Base-by-base conservation (phyloP, 345 rosid genomes). In the Lepidium sativum region DNA sequence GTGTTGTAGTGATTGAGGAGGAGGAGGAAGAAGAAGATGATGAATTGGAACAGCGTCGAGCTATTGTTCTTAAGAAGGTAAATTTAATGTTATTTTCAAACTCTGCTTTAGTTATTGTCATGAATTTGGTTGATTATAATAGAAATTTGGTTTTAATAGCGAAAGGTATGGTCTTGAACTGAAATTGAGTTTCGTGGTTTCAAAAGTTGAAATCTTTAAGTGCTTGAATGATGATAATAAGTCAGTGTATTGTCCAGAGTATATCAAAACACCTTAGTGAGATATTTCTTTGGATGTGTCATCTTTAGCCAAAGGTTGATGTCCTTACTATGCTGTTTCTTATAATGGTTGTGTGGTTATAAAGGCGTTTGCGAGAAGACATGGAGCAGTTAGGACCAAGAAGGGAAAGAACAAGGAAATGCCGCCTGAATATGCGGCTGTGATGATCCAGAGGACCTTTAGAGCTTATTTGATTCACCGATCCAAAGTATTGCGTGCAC, bases 371-470 rank as follows among this genome's bases (percentile, higher is more conserved):
- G 68, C 86, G 2, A 83, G 69, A 82, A 85, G 97, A 66, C 69
- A 82, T 57, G 88, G 84, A 59, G 77, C 74, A 14, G 16, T 79
- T 25, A 83, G 80, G 61, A 75, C 31, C 34, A 72, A 16, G 6
- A 88, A 72, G 83, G 99, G 99, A 9, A 94, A 94, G 81, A 74
- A 72, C 66, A 88, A 84, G 83, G 89, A 86, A 44, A 67, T 91
- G 81, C 54, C 89, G 12, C 84, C 81, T 39, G 86, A 80, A 63
- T 89, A 88, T 75, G 99, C 97, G 0, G 94, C 92, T n/a, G 41
- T 77, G 72, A 53, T 75, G 84, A 95, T 95, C 76, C 99, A 95
- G 83, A 63, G 80, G 68, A 77, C 75, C 4, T 95, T 86, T 77
- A 84, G 84, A 74, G 88, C 92, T 73, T 88, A 95, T 75, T 61